A percentile compares a stretch with the other conserved stretches of the same genome.
phyloP scores from a whole-genome alignment of 768 basidiomycete species.

The Pisolithus marmoratus region DNA sequence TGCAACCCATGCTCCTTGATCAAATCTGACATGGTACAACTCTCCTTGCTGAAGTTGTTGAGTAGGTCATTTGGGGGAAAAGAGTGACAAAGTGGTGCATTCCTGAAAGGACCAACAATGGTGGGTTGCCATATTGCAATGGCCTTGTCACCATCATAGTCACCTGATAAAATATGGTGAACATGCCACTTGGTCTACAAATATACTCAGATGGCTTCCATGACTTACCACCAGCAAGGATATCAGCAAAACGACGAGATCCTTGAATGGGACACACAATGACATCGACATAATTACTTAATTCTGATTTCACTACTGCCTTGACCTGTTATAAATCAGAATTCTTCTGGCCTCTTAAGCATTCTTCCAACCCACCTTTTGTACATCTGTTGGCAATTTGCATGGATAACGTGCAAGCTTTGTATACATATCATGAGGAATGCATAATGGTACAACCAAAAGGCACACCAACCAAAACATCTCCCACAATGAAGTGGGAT shows the following conservation, averaged over 20 bases:
- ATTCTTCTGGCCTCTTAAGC: not conserved
- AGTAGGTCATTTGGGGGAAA: conserved; percentile 42
- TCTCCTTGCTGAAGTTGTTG: conserved; percentile 29
- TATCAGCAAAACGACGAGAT: conserved; percentile 46
- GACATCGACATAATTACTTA: conserved; percentile 49
- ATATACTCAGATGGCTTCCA: not conserved
- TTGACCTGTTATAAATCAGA: conserved; percentile 36
- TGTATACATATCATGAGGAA: not conserved
- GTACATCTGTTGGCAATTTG: conserved; percentile 61
- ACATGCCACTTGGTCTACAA: too few species aligned
- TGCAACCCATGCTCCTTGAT: not conserved
- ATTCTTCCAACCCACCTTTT: conserved; percentile 29
- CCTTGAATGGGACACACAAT: conserved; percentile 54
- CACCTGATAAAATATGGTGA: conserved; percentile 34
- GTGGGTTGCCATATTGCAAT: conserved; percentile 52
- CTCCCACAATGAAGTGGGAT: conserved; percentile 48
- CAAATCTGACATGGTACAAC: not conserved
- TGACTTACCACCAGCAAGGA: conserved; percentile 54
- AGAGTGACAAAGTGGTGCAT: conserved; percentile 45
- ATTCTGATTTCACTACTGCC: conserved; percentile 47
- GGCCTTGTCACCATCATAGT: conserved; percentile 67
- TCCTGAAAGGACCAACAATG: conserved; percentile 50
- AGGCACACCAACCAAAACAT: conserved; percentile 50
- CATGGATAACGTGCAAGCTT: conserved; percentile 65
- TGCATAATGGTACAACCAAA: not conserved